phyloP scores from a whole-genome alignment of 2,329 filamentous ascomycete species.

The Verticillium zaregamsianum region DNA sequence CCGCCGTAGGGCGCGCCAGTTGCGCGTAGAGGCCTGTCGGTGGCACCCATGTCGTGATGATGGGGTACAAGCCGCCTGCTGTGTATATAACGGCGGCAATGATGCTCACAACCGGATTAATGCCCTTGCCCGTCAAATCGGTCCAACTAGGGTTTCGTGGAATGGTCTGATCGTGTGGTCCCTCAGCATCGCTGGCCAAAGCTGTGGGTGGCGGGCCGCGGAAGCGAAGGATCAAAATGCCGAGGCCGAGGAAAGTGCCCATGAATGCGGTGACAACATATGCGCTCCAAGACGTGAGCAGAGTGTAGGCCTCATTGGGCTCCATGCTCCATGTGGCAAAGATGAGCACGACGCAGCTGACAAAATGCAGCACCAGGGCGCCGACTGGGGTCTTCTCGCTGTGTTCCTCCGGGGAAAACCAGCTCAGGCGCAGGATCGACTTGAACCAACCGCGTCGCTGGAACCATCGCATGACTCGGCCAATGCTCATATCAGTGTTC shows the following conservation, averaged over 20 bases:
- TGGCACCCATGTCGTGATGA: constrained; percentile 27
- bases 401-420: constrained; percentile 29
- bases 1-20: neutral
- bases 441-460: constrained; percentile 23
- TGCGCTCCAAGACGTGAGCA: constrained; percentile 25
- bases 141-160: constrained; percentile 18
- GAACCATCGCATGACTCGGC: constrained; percentile 25
- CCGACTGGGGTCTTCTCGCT: constrained; percentile 30
- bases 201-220: constrained; percentile 22
- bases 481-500: constrained; percentile 28
- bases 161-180: neutral
- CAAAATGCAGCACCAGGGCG: constrained; percentile 27
- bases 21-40: constrained; percentile 9
- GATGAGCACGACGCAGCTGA: constrained; percentile 28
- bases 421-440: constrained; percentile 19
- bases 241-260: constrained; percentile 25
- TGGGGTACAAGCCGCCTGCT: constrained; percentile 25
- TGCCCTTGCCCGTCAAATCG: constrained; percentile 24
- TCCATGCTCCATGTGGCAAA: constrained; percentile 25
- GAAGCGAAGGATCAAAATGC: constrained; percentile 30
- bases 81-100: constrained; percentile 24
- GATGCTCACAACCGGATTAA: constrained; percentile 26
- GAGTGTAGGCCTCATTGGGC: constrained; percentile 20
- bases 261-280: constrained; percentile 31
- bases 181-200: neutral